These are phyloP conservation scores for Ogataea hybrid DNA, from an alignment of 1,139 yeast genomes.

Conservation along the genomic window DNA sequence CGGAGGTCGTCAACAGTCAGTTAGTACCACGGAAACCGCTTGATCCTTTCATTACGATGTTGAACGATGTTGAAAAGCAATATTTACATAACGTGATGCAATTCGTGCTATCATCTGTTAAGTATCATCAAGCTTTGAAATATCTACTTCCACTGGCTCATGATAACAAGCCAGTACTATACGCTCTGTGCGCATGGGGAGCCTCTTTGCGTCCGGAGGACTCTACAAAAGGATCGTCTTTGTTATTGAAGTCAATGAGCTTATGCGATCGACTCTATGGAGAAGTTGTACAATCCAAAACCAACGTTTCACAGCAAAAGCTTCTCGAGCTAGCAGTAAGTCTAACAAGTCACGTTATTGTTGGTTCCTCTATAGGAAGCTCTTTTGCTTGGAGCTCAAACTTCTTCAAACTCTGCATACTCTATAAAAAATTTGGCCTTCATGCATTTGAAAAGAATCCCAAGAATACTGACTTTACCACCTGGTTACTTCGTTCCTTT, in stretches of 20 bases:
- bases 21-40: neutral
- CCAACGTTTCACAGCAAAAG: slow-evolving; percentile 1
- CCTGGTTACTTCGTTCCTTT: slow-evolving; percentile 23
- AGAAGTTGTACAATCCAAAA: slow-evolving; percentile 3
- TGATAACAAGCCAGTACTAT: slow-evolving; percentile 29
- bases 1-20: no score
- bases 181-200: slow-evolving; percentile 23
- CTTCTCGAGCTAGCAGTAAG: slow-evolving; percentile 16
- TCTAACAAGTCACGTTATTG: slow-evolving; percentile 19
- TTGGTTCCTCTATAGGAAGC: slow-evolving; percentile 20
- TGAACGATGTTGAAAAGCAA: slow-evolving; percentile 7
- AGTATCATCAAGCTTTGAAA: slow-evolving; percentile 30
- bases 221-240: slow-evolving; percentile 7
- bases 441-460: slow-evolving; percentile 10
- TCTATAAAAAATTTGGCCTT: slow-evolving; percentile 16
- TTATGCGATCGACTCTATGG: slow-evolving; percentile 10
- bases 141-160: slow-evolving; percentile 35
- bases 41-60: neutral
- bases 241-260: slow-evolving; percentile 12
- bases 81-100: slow-evolving; percentile 18
- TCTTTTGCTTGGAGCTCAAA: slow-evolving; percentile 19
- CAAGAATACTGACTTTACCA: slow-evolving; percentile 6
- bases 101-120: slow-evolving; percentile 29
- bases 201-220: slow-evolving; percentile 10
- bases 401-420: slow-evolving; percentile 17